Percentiles rank a stretch among this genome's conserved stretches.
These are phyloP conservation scores for Penicillium sp. DNA, from an alignment of 2,329 filamentous ascomycete species.

Conservation along the genomic window DNA sequence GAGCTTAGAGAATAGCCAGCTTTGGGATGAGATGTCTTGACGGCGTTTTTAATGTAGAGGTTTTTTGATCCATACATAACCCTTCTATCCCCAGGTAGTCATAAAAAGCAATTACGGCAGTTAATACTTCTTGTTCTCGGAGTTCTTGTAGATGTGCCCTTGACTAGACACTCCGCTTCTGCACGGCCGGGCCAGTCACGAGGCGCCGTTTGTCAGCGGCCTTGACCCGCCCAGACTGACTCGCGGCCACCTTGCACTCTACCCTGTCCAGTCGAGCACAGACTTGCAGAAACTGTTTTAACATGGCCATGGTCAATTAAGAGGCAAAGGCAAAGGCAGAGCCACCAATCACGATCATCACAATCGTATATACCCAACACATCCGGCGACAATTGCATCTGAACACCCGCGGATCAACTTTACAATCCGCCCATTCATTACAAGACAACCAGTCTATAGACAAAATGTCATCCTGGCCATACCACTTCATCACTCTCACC, in stretches of 20 bases:
- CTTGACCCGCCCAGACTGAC: not conserved
- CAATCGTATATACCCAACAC: too few relatives aligned
- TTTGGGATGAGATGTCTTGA: conserved; percentile 39
- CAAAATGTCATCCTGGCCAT: conserved; percentile 45
- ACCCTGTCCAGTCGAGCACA: not conserved
- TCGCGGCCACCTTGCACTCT: not conserved
- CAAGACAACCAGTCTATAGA: not conserved
- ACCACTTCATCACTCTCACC: conserved; percentile 58
- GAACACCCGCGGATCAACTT: not conserved
- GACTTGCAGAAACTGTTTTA: not conserved
- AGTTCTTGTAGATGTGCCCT: not conserved
- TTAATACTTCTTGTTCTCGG: conserved; percentile 6
- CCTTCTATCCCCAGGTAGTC: conserved; percentile 25
- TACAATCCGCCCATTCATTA: not conserved
- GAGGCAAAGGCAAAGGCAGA: too few relatives aligned
- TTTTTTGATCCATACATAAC: conserved; percentile 33
- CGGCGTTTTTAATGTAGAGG: conserved; percentile 44
- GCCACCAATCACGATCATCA: not conserved
- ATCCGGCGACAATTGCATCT: not conserved
- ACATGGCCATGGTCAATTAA: not conserved
- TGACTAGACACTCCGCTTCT: too few relatives aligned
- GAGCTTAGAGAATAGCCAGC: conserved; percentile 44
- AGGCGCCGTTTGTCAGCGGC: conserved; percentile 25
- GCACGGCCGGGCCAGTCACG: conserved; percentile 10
- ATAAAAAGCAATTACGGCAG: conserved; percentile 25